Base-by-base conservation (phyloP, 805 yeast species). In the Cyberlindnera samutprakarnensis region DNA sequence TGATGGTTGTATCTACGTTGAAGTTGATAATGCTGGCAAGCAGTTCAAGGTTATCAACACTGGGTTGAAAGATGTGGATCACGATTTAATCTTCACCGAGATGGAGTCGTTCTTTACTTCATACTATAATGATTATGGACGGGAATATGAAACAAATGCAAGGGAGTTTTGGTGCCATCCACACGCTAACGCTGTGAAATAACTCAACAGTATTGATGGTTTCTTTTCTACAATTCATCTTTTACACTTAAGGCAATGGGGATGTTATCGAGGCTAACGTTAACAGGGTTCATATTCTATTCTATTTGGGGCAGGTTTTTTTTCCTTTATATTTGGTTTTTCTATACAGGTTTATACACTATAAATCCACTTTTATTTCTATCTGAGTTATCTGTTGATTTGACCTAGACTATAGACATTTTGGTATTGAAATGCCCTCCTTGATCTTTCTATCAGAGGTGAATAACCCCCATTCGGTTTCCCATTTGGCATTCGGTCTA, bases 391-490 rank as follows among this genome's bases (percentile, higher is more conserved):
- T n/a, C n/a, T n/a, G n/a, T n/a, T n/a, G n/a, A n/a, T n/a, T n/a
- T n/a, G n/a, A n/a, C n/a, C n/a, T n/a, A n/a, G n/a, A n/a, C n/a
- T n/a, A n/a, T n/a, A n/a, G n/a, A 18, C 44, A 41, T 24, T 25
- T 25, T 8, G 77, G 76, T n/a, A 72, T 51, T 4, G 32, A 36
- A 6, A 70, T 49, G 7, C 59, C 62, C 5, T 54, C 47, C 42
- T 75, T 76, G 38, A 71, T 40, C 24, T 57, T 51, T 31, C 84
- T 53, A 32, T 72, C 66, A 6, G 48, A 43, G 1, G 66, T 61
- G 44, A 79, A 76, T 7, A 79, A 37, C 0, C 86, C 88, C 86
- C 86, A 79, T 41, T 77, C 73, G 1, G 82, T 66, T 44, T 78
- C 86, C 85, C 85, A 77, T 33, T 53, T 54, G 19, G 64, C 61